Base-by-base conservation (phyloP, 2,329 filamentous ascomycete species). In the Aspergillus glaucus region DNA sequence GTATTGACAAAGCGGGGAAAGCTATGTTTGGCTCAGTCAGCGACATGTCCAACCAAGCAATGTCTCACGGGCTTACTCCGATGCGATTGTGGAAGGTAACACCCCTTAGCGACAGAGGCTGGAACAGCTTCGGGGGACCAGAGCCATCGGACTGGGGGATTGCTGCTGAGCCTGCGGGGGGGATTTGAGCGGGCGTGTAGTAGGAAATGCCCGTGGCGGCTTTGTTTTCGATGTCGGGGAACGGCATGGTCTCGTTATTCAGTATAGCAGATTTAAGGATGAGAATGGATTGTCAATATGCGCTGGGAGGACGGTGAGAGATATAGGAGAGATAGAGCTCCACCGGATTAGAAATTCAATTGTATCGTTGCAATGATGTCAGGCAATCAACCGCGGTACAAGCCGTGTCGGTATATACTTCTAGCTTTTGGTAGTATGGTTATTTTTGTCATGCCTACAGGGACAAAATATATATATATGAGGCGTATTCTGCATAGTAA, bases 1-100 rank as follows among this genome's bases (percentile, higher is more conserved):
- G 68, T 87, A 87, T 64, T 86, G 83, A 65, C 84, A 86, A 3
- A 86, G 69, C 0, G 82, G 82, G 2, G 28, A 43, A 8, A 48
- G 37, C 37, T 40, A 21, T 21, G 10, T 40, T 19, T 6, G 15
- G 10, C 10, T n/a, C n/a, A 8, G 34, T 36, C 34, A 36, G 34
- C 34, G 8, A 17, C 14, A 17, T 17, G 15, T 36, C 15, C 34
- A 36, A 15, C n/a, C 9, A 9, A 15, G 5, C 19, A 22, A 22
- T 15, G 17, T 21, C 17, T 19, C n/a, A 37, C n/a, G 8, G 3
- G 17, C 48, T 14, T 48, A 58, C 54, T 12, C 55, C 56, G 21
- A 59, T 47, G 34, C 57, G 57, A 45, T 60, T 87, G 54, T 82
- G 82, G 17, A 87, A 72, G 0, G 77, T 80, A 28, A 81, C 55